Evolutionary conservation across 129 eudicot genomes (phyloP).

Genomic region (Tagetes patula): DNA sequence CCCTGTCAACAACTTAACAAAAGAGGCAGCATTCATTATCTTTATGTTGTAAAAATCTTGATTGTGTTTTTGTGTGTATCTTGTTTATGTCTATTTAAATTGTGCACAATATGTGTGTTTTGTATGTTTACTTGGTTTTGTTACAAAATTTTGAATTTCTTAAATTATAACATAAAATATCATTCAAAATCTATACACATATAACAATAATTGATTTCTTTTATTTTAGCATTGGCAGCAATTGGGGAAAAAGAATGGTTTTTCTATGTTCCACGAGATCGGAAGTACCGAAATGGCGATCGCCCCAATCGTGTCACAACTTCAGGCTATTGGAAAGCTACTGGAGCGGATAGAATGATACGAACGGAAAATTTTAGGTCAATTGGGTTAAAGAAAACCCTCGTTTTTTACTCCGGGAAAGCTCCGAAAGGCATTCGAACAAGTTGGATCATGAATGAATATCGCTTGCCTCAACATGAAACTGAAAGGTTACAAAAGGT

Average conservation of each 20-base stretch:
- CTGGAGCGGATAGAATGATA: constrained; percentile 98
- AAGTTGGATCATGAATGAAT: constrained; percentile 98
- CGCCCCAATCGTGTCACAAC: constrained; percentile 94
- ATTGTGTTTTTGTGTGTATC: not conserved
- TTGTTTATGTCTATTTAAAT: not conserved
- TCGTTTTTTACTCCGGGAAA: constrained; percentile 92
- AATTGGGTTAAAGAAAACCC: constrained; percentile 92
- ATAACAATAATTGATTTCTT: not conserved
- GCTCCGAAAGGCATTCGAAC: constrained; percentile 95
- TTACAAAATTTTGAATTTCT: not conserved
- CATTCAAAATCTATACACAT: too few relatives aligned
- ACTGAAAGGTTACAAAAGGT: constrained; percentile 93
- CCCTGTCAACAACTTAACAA: not conserved
- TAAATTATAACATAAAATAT: not conserved
- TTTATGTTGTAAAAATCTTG: not conserved
- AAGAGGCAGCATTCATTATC: not conserved
- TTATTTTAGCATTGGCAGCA: constrained; percentile 70
- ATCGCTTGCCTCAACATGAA: constrained; percentile 89
- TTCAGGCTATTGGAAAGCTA: constrained; percentile 98
- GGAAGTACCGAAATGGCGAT: constrained; percentile 91
- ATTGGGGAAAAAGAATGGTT: constrained; percentile 99
- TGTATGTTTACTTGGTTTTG: not conserved
- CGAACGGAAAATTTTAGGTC: constrained; percentile 57
- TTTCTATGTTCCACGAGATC: constrained; percentile 93
- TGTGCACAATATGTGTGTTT: not conserved